phyloP scores from a whole-genome alignment of 495 filamentous ascomycete genomes.

The Xylaria curta region DNA sequence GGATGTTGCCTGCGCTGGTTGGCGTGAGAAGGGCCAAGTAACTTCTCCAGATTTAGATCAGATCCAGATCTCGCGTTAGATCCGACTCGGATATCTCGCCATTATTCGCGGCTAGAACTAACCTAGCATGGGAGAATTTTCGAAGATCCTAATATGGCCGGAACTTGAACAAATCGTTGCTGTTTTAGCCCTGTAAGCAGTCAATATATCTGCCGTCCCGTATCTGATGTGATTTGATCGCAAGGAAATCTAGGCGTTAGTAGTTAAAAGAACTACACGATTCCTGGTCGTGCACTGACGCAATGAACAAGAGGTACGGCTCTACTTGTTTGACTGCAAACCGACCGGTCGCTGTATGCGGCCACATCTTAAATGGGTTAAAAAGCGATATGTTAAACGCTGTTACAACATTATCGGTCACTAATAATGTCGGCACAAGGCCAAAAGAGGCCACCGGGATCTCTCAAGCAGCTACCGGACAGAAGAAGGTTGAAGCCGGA shows the following conservation, averaged over 20 bases:
- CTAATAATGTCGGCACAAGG: background rate
- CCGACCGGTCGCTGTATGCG: constrained; percentile 11
- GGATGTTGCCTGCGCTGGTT: background rate
- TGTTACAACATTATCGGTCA: background rate
- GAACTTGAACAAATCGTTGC: background rate
- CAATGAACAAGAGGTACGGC: background rate
- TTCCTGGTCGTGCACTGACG: background rate
- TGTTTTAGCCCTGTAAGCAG: background rate
- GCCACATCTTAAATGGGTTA: background rate
- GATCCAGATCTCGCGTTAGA: background rate
- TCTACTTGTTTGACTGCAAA: background rate
- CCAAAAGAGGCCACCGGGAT: constrained; percentile 16
- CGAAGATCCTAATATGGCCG: background rate
- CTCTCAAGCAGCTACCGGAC: background rate
- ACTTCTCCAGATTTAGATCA: background rate
- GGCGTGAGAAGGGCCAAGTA: background rate
- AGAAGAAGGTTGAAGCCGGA: constrained; percentile 12
- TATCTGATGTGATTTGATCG: background rate
- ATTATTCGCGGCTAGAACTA: background rate
- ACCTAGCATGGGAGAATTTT: background rate
- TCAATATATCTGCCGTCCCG: background rate
- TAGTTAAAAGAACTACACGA: background rate
- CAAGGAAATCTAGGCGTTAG: background rate
- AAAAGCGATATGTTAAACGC: background rate
- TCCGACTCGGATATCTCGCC: background rate